phyloP scores from a whole-genome alignment of 2,329 filamentous ascomycete species.

The Trichoderma pleuroti region DNA sequence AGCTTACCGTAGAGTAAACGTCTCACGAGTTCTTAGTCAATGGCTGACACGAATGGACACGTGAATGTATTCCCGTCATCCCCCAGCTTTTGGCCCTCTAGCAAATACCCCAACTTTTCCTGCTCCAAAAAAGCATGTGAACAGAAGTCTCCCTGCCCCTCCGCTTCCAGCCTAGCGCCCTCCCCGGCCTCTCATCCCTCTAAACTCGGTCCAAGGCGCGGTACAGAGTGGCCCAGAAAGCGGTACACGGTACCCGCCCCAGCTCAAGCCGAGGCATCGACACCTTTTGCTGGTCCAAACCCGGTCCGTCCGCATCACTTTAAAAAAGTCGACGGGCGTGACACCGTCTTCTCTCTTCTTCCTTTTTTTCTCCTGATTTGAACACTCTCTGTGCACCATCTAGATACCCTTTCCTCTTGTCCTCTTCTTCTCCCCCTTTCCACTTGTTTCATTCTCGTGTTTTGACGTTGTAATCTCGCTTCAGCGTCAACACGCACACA shows the following conservation, averaged over 20 bases:
- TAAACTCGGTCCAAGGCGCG: constrained; percentile 9
- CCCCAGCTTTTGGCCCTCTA: background rate
- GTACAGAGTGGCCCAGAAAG: background rate
- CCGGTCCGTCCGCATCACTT: constrained; percentile 9
- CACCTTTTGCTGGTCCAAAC: background rate
- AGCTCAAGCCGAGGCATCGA: constrained; percentile 19
- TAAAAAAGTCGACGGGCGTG: background rate
- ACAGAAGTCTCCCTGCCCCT: background rate
- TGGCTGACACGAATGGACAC: background rate
- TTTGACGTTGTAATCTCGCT: background rate
- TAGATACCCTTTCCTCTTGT: background rate
- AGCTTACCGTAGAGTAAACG: background rate
- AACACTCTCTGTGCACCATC: background rate
- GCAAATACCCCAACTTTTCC: background rate
- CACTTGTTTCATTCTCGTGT: background rate
- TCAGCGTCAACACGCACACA: constrained; percentile 6
- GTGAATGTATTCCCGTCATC: background rate
- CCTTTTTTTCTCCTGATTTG: background rate
- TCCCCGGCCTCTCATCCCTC: background rate
- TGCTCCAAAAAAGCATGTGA: constrained; percentile 10
- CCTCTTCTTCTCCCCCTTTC: background rate
- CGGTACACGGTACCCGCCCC: constrained; percentile 11
- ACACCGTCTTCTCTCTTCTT: background rate
- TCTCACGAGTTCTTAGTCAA: background rate
- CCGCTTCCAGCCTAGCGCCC: constrained; percentile 11